Conservation (phyloP, 371 early-diverging fungal species). For the Saksenaea oblongispora region DNA sequence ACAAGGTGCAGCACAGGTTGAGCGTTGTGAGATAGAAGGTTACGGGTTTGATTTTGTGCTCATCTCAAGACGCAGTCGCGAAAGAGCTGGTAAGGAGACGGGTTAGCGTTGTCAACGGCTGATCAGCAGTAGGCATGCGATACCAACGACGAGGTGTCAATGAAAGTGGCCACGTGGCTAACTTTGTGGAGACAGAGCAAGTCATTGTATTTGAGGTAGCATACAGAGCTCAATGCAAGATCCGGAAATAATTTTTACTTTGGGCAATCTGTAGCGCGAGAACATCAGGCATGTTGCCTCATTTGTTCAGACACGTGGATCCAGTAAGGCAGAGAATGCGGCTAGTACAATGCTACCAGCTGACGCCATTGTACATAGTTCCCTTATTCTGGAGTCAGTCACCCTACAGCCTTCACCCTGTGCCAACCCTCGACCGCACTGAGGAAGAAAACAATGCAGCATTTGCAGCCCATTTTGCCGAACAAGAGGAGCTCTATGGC, state of each 20-base stretch:
- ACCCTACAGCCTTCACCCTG: conserved; percentile 66
- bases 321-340: conserved; percentile 35
- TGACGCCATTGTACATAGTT: conserved; percentile 20
- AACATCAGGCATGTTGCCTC: conserved; percentile 56
- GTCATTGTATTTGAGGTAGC: conserved; percentile 41
- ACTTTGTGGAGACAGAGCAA: conserved; percentile 77
- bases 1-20: conserved; percentile 71
- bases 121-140: conserved; percentile 47
- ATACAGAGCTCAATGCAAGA: not conserved
- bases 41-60: conserved; percentile 59
- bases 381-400: conserved; percentile 75
- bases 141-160: conserved; percentile 68
- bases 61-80: conserved; percentile 59
- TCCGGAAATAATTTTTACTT: not conserved
- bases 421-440: conserved; percentile 59
- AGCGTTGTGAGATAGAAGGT: conserved; percentile 62
- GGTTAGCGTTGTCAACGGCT: not conserved
- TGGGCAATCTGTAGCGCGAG: conserved; percentile 32
- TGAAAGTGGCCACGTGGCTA: conserved; percentile 63
- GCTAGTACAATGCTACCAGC: not conserved
- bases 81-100: conserved; percentile 49
- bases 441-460: conserved; percentile 55
- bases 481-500: conserved; percentile 69
- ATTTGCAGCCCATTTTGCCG: conserved; percentile 68
- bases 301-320: conserved; percentile 68